A percentile compares a stretch with the other conserved stretches of the same genome.
phyloP scores from a whole-genome alignment of 2,329 filamentous ascomycete genomes.

The Aspergillus alliaceus region DNA sequence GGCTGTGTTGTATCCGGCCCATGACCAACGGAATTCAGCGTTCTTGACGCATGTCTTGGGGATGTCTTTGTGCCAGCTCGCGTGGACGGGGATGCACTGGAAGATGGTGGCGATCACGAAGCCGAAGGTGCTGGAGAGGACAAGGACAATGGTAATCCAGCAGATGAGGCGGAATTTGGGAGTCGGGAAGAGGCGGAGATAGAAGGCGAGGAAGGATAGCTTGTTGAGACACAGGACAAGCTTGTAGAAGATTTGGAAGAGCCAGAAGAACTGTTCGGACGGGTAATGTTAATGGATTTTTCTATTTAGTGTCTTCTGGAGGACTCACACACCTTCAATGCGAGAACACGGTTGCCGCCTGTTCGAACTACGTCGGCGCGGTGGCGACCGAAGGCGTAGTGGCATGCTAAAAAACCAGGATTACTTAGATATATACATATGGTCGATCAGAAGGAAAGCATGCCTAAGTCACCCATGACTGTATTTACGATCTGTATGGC shows the following conservation, averaged over 20 bases:
- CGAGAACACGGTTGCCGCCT: conserved; percentile 1
- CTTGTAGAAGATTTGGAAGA: conserved; percentile 7
- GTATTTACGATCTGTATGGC: not conserved
- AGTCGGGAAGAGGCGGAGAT: conserved; percentile 27
- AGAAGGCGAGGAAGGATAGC: conserved; percentile 29
- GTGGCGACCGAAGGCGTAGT: conserved; percentile 6
- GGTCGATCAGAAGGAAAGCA: not conserved
- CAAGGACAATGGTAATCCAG: conserved; percentile 16
- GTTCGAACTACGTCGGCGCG: not conserved
- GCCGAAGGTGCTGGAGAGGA: conserved; percentile 6
- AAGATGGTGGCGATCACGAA: conserved; percentile 8
- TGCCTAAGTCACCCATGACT: not conserved
- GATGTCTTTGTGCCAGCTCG: not conserved
- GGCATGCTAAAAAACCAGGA: not conserved
- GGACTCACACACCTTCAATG: not conserved
- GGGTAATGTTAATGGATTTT: not conserved
- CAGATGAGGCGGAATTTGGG: conserved; percentile 16
- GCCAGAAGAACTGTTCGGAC: conserved; percentile 2
- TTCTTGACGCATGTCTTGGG: conserved; percentile 1
- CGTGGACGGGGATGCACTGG: conserved; percentile 3
- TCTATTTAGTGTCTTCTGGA: not conserved
- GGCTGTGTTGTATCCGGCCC: not conserved
- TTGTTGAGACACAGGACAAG: conserved; percentile 17
- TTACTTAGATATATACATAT: not conserved
- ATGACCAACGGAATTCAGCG: not conserved